Percentiles rank a stretch among this genome's conserved stretches.
phyloP scores from a whole-genome alignment of 306 rosid genomes.

The Lithocarpus polystachyus region DNA sequence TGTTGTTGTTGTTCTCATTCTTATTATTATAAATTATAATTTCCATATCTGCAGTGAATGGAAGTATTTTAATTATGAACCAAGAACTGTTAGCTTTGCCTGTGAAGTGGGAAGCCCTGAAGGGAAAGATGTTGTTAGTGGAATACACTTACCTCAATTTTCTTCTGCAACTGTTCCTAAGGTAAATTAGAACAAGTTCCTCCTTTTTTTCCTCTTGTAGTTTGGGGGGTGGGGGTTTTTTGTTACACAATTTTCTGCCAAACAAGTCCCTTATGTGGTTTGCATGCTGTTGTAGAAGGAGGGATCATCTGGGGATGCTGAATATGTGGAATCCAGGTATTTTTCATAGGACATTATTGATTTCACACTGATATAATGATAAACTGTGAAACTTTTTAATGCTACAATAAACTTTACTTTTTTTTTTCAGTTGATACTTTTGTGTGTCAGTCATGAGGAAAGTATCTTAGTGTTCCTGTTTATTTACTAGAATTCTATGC shows the following conservation, averaged over 20 bases:
- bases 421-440: not conserved
- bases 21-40: not conserved
- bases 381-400: not conserved
- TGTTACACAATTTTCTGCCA: not conserved
- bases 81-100: conserved; percentile 56
- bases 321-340: conserved; percentile 60
- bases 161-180: conserved; percentile 72
- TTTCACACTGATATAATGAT: not conserved
- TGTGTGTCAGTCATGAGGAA: not conserved
- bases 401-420: not conserved
- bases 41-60: conserved; percentile 54
- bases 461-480: not conserved
- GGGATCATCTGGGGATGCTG: conserved; percentile 25
- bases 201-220: conserved; percentile 3
- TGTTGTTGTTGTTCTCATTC: not conserved
- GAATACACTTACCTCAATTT: conserved; percentile 54
- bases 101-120: conserved; percentile 34
- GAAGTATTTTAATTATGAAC: conserved; percentile 62
- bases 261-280: not conserved
- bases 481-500: not conserved
- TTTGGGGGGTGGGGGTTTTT: not conserved
- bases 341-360: not conserved
- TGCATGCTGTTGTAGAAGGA: conserved; percentile 35
- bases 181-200: conserved; percentile 35
- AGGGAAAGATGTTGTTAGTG: conserved; percentile 27